These are phyloP conservation scores for Russula ochroleuca DNA, from an alignment of 768 basidiomycete genomes.

Conservation along the genomic window DNA sequence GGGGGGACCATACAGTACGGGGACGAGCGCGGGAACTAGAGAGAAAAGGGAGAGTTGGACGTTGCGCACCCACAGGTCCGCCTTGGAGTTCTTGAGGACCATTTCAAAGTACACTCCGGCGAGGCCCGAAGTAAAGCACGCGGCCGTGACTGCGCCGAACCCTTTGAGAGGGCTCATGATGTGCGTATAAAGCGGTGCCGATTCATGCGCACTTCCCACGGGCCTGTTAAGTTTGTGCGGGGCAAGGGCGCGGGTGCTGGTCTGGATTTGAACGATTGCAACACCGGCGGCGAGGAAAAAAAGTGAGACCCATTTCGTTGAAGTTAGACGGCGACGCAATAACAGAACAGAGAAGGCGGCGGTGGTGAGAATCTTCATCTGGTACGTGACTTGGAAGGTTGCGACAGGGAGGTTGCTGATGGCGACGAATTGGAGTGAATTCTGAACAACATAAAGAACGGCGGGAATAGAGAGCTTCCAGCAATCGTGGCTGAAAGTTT, in stretches of 20 bases:
- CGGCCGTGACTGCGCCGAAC: constrained; percentile 75
- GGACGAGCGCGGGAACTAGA: constrained; percentile 81
- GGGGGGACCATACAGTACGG: constrained; percentile 59
- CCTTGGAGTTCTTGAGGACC: constrained; percentile 79
- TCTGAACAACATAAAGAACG: constrained; percentile 92
- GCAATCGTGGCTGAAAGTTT: constrained; percentile 87
- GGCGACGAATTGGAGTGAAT: constrained; percentile 95
- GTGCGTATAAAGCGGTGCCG: constrained; percentile 53
- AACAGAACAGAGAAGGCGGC: constrained; percentile 87
- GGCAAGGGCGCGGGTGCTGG: constrained; percentile 38
- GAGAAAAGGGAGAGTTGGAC: constrained; percentile 87
- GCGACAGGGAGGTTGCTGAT: constrained; percentile 93
- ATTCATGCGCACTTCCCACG: constrained; percentile 68
- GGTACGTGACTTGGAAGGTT: constrained; percentile 96
- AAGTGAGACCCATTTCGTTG: constrained; percentile 81
- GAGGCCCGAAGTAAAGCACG: constrained; percentile 86
- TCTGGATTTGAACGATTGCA: constrained; percentile 92
- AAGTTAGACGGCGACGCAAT: constrained; percentile 66
- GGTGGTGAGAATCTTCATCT: constrained; percentile 98
- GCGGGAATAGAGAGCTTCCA: constrained; percentile 99
- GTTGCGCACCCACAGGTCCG: constrained; percentile 88
- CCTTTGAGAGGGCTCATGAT: constrained; percentile 81
- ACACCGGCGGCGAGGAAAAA: constrained; percentile 89
- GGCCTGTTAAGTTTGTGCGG: constrained; percentile 36
- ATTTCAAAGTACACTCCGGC: constrained; percentile 95